A percentile compares a stretch with the other conserved stretches of the same genome.
Conservation (phyloP, 2,329 filamentous ascomycete genomes). For the Sarocladium strictum region DNA sequence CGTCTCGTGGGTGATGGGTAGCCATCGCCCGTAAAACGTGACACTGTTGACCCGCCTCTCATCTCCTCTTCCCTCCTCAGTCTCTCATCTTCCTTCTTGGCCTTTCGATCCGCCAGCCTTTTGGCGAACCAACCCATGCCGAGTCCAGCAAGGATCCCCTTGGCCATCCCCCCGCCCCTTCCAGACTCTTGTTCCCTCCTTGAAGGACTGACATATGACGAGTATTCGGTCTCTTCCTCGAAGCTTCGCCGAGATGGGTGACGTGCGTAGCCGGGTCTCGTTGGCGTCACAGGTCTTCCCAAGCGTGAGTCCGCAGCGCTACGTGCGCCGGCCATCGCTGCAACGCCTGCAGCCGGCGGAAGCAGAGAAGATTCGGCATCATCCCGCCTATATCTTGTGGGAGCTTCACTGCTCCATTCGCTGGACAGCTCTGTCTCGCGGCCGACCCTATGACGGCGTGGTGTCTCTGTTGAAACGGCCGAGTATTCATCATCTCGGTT, state of each 20-base stretch:
- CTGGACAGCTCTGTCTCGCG: constrained; percentile 47
- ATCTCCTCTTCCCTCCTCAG: constrained; percentile 43
- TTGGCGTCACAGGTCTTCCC: constrained; percentile 37
- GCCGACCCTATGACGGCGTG: constrained; percentile 38
- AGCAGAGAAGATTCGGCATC: constrained; percentile 34
- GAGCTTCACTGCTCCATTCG: constrained; percentile 26
- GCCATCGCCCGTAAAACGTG: constrained; percentile 65
- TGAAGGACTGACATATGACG: constrained; percentile 58
- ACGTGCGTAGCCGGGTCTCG: constrained; percentile 38
- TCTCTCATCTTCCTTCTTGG: constrained; percentile 42
- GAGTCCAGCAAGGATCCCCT: constrained; percentile 54
- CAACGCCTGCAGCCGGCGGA: constrained; percentile 39
- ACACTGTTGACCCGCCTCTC: constrained; percentile 55
- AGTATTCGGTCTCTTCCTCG: constrained; percentile 48
- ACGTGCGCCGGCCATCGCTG: constrained; percentile 37
- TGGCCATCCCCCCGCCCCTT: constrained; percentile 42
- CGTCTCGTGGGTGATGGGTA: constrained; percentile 42
- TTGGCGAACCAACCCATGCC: constrained; percentile 65
- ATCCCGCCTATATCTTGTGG: constrained; percentile 1
- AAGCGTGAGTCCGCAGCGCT: constrained; percentile 36
- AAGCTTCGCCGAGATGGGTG: constrained; percentile 37
- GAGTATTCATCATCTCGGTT: constrained; percentile 56
- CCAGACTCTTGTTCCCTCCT: constrained; percentile 40
- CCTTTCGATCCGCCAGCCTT: constrained; percentile 52
- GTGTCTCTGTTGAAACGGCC: constrained; percentile 56